A percentile compares a stretch with the other conserved stretches of the same genome.
Conservation (phyloP, 2,329 filamentous ascomycete genomes). For the Drechslerella stenobrocha region DNA sequence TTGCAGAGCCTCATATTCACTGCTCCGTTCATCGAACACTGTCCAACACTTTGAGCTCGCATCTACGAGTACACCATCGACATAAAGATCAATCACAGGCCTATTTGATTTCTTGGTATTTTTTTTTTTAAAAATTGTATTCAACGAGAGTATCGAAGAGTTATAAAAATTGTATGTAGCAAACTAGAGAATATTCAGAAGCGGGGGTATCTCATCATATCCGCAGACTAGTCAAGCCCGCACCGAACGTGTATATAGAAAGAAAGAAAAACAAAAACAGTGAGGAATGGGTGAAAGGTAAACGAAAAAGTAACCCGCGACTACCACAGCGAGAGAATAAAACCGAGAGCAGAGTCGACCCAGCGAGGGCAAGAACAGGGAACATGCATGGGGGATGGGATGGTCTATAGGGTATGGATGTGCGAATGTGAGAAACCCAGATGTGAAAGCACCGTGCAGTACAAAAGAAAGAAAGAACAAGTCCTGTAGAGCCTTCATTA, state of each 20-base stretch:
- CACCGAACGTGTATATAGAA: constrained; percentile 13
- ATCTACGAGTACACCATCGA: too few species aligned
- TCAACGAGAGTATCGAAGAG: constrained; percentile 25
- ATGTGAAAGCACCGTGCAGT: constrained; percentile 12
- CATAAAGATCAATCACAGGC: neutral
- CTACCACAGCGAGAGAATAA: neutral
- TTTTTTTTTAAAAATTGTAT: neutral
- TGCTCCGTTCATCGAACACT: too few species aligned
- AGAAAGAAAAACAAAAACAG: constrained; percentile 9
- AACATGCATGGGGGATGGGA: constrained; percentile 12
- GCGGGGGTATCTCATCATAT: constrained; percentile 29
- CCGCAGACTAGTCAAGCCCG: neutral
- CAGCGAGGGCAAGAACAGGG: neutral
- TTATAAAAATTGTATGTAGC: constrained; percentile 1
- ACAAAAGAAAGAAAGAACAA: constrained; percentile 9
- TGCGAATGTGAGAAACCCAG: constrained; percentile 9
- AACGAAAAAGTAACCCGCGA: constrained; percentile 1
- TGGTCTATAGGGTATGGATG: constrained; percentile 48
- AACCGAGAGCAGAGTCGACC: constrained; percentile 23
- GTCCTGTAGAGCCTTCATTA: constrained; percentile 39
- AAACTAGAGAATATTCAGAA: neutral
- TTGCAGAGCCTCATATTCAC: too few species aligned
- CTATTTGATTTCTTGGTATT: too few species aligned
- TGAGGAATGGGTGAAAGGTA: neutral
- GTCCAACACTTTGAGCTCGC: too few species aligned